Conservation (phyloP, 768 basidiomycete genomes). For the Xerocomellus chrysenteron region DNA sequence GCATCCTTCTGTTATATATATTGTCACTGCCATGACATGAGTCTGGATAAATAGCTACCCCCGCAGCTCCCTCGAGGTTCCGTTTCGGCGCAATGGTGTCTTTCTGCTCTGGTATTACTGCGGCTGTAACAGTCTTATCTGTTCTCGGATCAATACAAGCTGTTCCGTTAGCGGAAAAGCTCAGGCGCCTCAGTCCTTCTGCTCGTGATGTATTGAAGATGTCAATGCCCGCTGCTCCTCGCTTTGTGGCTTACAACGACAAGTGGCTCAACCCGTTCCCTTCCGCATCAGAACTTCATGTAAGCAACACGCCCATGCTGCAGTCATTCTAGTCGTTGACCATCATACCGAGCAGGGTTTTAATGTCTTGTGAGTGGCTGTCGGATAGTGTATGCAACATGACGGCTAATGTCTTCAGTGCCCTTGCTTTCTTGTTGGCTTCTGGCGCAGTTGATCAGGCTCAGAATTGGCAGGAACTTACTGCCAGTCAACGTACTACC, state of each 20-base stretch:
- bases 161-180: conserved; percentile 21
- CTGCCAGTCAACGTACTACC: conserved; percentile 37
- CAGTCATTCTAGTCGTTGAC: neutral
- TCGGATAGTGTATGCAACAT: neutral
- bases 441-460: conserved; percentile 47
- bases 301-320: conserved; percentile 16
- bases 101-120: conserved; percentile 5
- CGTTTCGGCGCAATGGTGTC: conserved; percentile 15
- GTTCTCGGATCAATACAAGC: conserved; percentile 12
- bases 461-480: conserved; percentile 42
- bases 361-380: conserved; percentile 33
- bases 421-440: conserved; percentile 42
- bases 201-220: conserved; percentile 23
- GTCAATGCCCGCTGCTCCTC: conserved; percentile 43
- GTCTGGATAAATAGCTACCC: neutral
- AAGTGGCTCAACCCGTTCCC: conserved; percentile 46
- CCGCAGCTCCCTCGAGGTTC: neutral
- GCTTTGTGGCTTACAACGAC: conserved; percentile 46
- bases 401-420: conserved; percentile 18
- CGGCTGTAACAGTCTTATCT: conserved; percentile 4
- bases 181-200: conserved; percentile 20
- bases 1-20: conserved; percentile 17
- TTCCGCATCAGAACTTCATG: conserved; percentile 42
- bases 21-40: neutral
- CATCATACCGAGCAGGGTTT: conserved; percentile 25